Percentiles rank a stretch among this genome's conserved stretches.
phyloP scores from a whole-genome alignment of 805 yeast species.

The Candida parachauliodes region DNA sequence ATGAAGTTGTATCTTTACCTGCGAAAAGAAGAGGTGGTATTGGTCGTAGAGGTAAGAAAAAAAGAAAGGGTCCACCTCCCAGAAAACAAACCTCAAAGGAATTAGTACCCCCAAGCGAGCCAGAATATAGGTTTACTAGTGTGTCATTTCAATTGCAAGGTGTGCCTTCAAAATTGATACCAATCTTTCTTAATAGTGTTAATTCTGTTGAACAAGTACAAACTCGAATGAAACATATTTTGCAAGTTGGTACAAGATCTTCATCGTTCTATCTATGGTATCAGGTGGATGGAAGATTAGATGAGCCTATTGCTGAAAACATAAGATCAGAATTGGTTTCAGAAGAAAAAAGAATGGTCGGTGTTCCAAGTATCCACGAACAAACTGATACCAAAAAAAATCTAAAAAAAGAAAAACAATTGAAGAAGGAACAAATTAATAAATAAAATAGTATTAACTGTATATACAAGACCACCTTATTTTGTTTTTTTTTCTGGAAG shows the following conservation, averaged over 20 bases:
- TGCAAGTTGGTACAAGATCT: slow-evolving; percentile 57
- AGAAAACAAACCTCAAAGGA: slow-evolving; percentile 16
- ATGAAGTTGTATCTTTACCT: slow-evolving; percentile 11
- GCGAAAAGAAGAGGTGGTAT: slow-evolving; percentile 17
- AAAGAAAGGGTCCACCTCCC: slow-evolving; percentile 14
- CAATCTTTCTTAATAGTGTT: slow-evolving; percentile 65
- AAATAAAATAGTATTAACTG: background rate
- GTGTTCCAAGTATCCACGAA: slow-evolving; percentile 19
- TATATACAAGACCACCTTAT: slow-evolving; percentile 11
- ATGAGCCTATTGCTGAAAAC: slow-evolving; percentile 61
- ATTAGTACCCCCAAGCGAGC: slow-evolving; percentile 36
- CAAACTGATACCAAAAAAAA: slow-evolving; percentile 13
- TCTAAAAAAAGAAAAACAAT: slow-evolving; percentile 30
- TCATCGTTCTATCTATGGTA: slow-evolving; percentile 74
- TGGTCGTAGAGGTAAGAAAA: slow-evolving; percentile 13
- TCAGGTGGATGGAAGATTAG: slow-evolving; percentile 72
- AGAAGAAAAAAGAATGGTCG: slow-evolving; percentile 48
- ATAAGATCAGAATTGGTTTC: slow-evolving; percentile 54
- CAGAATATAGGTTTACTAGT: slow-evolving; percentile 51
- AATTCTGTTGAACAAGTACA: slow-evolving; percentile 53
- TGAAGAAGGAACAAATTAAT: slow-evolving; percentile 19
- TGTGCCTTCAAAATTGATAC: slow-evolving; percentile 64
- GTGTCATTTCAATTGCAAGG: slow-evolving; percentile 61
- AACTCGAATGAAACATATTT: slow-evolving; percentile 55
- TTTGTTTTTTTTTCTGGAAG: slow-evolving; percentile 8